Evolutionary conservation across 108 stramenopile species (phyloP), one percentile per base, ranked within the genome.

Genomic region (Pseudonitzschia pungens): DNA sequence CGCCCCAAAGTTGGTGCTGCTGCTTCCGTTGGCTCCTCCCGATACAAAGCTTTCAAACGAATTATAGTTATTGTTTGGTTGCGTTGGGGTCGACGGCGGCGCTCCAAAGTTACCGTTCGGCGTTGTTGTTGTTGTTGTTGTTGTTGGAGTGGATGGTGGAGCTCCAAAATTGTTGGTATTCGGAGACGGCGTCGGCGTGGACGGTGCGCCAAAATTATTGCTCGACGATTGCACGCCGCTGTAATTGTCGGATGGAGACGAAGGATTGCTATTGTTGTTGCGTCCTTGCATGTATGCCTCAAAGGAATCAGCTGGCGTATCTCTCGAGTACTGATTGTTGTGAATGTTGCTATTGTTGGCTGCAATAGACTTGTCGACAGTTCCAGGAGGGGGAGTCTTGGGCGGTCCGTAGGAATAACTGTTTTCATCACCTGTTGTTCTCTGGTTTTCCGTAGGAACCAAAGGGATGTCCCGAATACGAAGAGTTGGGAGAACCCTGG

Each of bases 271-370:
- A 10, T 31, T 31, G 29, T 31, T 31, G 36, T 62, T 62, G n/a
- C 60, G 32, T 62, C 60, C 60, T 62, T 62, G 60, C 60, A 62
- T 62, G 60, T 62, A 62, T 26, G 60, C 32, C 36, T 62, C 33
- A 33, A 62, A 62, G n/a, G 60, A 62, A 62, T 33, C 33, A 9
- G 60, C 60, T 6, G 60, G 18, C 4, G 31, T 18, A 48, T 11
- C 45, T 18, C 45, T 48, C 18, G 45, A 14, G 18, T 48, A 48
- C 14, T 18, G 14, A 48, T 48, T 48, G 45, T 48, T 18, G 18
- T 48, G 45, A 48, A 48, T 48, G 10, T 48, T 14, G 31, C 60
- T 55, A 55, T 26, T 55, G 22, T 55, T 55, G 54, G 24, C 16
- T 4, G 29, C 57, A 40, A 62, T 40, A 16, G 9, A 10, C 36